Evolutionary conservation across 225 moss, liverwort and hornwort genomes (phyloP), one percentile per base, ranked within the genome.

Genomic region (Asterella californica): DNA sequence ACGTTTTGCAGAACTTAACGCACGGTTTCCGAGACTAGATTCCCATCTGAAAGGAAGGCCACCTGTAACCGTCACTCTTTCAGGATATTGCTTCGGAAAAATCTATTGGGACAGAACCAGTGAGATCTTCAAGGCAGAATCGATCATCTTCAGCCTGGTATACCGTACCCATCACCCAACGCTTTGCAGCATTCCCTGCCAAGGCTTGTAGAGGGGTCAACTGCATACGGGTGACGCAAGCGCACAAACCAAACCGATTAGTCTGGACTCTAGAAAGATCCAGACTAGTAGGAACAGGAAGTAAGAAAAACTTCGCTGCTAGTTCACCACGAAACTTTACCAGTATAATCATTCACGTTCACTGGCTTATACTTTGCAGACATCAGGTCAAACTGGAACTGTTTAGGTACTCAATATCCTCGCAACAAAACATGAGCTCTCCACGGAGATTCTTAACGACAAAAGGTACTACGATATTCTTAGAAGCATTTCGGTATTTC

Each of bases 111-210:
- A 94, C 73, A 15, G 89, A 70, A 42, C 93, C 90, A 22, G 94
- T 89, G 22, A 92, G 91, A 87, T 97, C 96, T 83, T 94, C 94
- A 34, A 97, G 76, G 81, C 89, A 88, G 55, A 93, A 93, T 0
- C 90, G 87, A 81, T 91, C 93, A 68, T 94, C 97, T 78, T 97
- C 94, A 18, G 90, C 87, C 83, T 93, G 93, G 66, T 91, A 85
- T 75, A 94, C 88, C 50, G 93, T 90, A 25, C 93, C 97, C 94
- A 94, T 97, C 53, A 97, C 97, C 97, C 97, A 97, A 72, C 82
- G 86, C 54, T 83, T 91, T 29, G 93, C 94, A 50, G 87, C 72
- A 61, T 88, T 83, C 66, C 94, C 94, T 15, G 90, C 84, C n/a
- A 94, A 61, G 0, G 91, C 87, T 79, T 97, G 93, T 81, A 97